These are phyloP conservation scores for Arctostaphylos glauca DNA, from an alignment of 148 eudicot species.

Conservation along the genomic window DNA sequence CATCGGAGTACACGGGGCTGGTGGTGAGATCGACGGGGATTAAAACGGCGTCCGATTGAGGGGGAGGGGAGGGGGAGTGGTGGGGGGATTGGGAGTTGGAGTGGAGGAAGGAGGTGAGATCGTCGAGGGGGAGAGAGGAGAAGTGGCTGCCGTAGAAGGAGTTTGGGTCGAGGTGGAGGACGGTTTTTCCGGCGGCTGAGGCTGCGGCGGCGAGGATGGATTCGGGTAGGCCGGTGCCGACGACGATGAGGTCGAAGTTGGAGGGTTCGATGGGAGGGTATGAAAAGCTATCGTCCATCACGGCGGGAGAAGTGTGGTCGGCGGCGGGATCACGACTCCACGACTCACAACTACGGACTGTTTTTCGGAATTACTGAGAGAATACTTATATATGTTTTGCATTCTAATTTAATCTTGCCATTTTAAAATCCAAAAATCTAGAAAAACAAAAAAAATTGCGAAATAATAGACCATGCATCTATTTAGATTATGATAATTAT, in stretches of 20 bases:
- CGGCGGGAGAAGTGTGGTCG: too few relatives aligned
- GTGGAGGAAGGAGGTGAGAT: constrained; percentile 40
- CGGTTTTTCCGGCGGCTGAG: constrained; percentile 66
- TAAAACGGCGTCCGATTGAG: constrained; percentile 8
- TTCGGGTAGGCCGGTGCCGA: constrained; percentile 80
- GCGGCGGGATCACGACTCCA: too few relatives aligned
- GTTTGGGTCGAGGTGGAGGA: constrained; percentile 91
- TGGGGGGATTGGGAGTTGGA: constrained; percentile 23
- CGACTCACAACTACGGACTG: too few relatives aligned
- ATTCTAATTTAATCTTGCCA: too few relatives aligned
- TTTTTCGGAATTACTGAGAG: too few relatives aligned
- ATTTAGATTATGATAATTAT: too few relatives aligned
- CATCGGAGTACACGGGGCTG: constrained; percentile 38
- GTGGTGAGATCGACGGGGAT: constrained; percentile 30
- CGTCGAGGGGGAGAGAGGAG: constrained; percentile 59
- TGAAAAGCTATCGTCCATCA: constrained; percentile 33
- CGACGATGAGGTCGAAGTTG: constrained; percentile 66
- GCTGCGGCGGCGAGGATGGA: constrained; percentile 81
- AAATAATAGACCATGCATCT: too few relatives aligned
- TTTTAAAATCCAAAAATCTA: too few relatives aligned
- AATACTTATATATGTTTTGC: too few relatives aligned
- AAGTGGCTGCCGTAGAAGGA: constrained; percentile 76
- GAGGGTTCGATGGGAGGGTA: constrained; percentile 60
- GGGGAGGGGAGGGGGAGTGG: constrained; percentile 9
- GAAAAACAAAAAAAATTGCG: too few relatives aligned